Base-by-base conservation (phyloP, 2,329 filamentous ascomycete genomes). In the Paecilomyces formosus region DNA sequence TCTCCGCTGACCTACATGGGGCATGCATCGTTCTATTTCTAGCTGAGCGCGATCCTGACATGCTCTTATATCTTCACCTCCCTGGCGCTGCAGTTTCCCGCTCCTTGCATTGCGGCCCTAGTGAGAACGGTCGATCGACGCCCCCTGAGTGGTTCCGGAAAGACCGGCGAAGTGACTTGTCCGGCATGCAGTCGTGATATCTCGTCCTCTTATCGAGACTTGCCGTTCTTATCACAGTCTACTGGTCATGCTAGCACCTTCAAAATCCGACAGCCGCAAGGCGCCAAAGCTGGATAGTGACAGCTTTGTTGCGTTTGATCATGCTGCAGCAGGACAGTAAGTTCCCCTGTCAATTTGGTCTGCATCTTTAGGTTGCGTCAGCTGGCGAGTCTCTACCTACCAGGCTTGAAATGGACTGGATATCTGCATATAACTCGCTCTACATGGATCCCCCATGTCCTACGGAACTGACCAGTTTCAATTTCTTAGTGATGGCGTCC, bases 401-500 rank as follows among this genome's bases (percentile, higher is more conserved):
- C 35, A 18, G 35, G n/a, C 6, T 45, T 8, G 35, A 35, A 49
- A 58, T 28, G 28, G 1, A 58, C 30, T 58, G 8, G 53, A 65
- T 24, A 58, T 51, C 33, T 57, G 35, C 35, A 45, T 18, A 45
- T 18, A 18, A n/a, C n/a, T 45, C 7, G 3, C n/a, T 45, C 3
- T 45, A 45, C n/a, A 45, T 18, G 15, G n/a, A 18, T 18, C 5
- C 18, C n/a, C 18, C n/a, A 18, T 45, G 39, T 45, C 8, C n/a
- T 45, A 18, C n/a, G 39, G n/a, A 18, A 45, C 39, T 45, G 39
- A 45, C 39, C 8, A 21, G 8, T 45, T 39, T 22, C 60, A 54
- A 61, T 53, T 49, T 55, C 62, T 53, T 70, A 97, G 92, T 77
- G 92, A 95, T 65, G 94, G 94, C 63, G 93, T 96, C 53, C 84